Evolutionary conservation across 306 rosid species (phyloP).

Genomic region (Vigna trinervia): DNA sequence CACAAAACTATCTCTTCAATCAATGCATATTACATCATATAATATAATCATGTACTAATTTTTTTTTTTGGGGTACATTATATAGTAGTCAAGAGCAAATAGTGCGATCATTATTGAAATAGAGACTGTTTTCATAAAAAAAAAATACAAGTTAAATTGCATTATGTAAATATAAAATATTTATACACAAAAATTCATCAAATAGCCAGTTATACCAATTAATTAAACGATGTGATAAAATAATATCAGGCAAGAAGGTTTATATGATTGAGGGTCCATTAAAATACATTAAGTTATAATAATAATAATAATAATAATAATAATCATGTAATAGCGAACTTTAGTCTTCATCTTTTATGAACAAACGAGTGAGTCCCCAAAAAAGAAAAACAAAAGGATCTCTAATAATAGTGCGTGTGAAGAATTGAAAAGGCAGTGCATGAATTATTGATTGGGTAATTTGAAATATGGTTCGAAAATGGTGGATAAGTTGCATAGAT

Average conservation of each 20-base stretch:
- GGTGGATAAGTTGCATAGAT: neutral
- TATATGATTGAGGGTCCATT: neutral
- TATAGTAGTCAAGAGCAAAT: no score
- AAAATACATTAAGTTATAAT: neutral
- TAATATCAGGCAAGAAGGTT: neutral
- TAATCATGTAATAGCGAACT: neutral
- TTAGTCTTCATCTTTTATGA: neutral
- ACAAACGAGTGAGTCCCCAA: neutral
- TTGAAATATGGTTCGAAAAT: conserved; percentile 28
- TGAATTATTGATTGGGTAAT: conserved; percentile 40
- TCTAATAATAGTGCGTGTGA: neutral
- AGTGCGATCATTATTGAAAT: no score
- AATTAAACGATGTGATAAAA: neutral
- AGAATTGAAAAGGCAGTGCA: conserved; percentile 13
- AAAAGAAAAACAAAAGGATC: neutral
- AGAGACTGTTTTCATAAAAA: no score
- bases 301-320: neutral
- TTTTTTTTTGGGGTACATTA: no score
- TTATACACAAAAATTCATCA: neutral
- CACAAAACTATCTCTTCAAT: no score
- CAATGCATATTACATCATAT: no score
- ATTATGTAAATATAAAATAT: neutral
- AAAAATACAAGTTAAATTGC: no score
- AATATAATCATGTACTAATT: no score
- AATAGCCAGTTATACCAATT: neutral